Evolutionary conservation across 2,329 filamentous ascomycete species (phyloP).

Genomic region (Nakataea oryzae): DNA sequence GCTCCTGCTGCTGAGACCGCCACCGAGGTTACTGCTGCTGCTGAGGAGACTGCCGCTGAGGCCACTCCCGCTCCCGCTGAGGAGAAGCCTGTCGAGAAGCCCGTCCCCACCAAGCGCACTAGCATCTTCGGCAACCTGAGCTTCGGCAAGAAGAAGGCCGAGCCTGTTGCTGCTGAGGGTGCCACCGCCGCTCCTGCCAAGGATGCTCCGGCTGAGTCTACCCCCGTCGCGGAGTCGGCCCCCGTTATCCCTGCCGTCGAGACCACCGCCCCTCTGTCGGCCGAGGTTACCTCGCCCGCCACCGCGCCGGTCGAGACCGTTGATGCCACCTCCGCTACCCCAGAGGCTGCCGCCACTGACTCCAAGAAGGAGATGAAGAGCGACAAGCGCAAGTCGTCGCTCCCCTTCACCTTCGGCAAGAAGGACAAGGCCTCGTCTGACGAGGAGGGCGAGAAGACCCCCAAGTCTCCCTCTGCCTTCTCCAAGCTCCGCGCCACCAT

Average conservation of each 20-base stretch:
- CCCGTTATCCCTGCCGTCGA: conserved; percentile 51
- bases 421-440: conserved; percentile 58
- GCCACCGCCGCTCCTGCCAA: conserved; percentile 28
- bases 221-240: conserved; percentile 37
- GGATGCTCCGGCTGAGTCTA: conserved; percentile 27
- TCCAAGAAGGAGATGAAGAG: conserved; percentile 54
- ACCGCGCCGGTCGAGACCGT: conserved; percentile 35
- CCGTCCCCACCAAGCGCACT: conserved; percentile 38
- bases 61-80: conserved; percentile 22
- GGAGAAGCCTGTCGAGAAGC: conserved; percentile 18
- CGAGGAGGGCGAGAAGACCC: conserved; percentile 47
- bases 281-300: conserved; percentile 39
- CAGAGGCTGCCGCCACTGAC: conserved; percentile 37
- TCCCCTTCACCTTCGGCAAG: conserved; percentile 67
- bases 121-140: conserved; percentile 47
- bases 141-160: conserved; percentile 47
- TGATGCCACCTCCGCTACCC: conserved; percentile 24
- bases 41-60: conserved; percentile 22
- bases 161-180: conserved; percentile 29
- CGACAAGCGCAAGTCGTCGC: conserved; percentile 73
- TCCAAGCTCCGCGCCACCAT: conserved; percentile 51
- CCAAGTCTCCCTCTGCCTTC: conserved; percentile 40
- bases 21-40: conserved; percentile 22
- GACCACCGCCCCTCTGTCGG: conserved; percentile 42
- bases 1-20: conserved; percentile 20